These are phyloP conservation scores for Sordariomycetes sp. DNA, from an alignment of 2,329 filamentous ascomycete genomes.

Conservation along the genomic window DNA sequence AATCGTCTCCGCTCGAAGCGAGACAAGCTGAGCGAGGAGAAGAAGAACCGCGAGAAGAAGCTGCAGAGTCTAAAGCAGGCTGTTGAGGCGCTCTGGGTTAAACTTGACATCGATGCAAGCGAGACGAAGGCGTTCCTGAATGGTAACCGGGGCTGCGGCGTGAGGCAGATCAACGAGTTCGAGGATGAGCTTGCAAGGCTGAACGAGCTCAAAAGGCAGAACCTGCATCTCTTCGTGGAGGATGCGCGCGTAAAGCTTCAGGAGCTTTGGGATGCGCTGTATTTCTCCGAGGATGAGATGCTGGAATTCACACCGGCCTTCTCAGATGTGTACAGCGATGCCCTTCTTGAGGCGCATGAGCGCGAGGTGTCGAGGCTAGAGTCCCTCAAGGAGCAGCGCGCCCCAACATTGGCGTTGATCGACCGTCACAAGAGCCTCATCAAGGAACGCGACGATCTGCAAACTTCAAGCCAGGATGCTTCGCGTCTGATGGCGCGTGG, in stretches of 20 bases:
- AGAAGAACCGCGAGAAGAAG: conserved; percentile 69
- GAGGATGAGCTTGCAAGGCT: conserved; percentile 81
- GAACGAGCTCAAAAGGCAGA: conserved; percentile 90
- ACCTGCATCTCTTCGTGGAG: conserved; percentile 91
- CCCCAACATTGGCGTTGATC: conserved; percentile 72
- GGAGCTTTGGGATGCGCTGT: conserved; percentile 89
- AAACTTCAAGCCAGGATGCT: conserved; percentile 88
- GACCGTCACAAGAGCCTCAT: conserved; percentile 78
- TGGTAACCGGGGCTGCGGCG: conserved; percentile 79
- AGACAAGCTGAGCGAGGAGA: conserved; percentile 82
- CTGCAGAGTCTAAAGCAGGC: conserved; percentile 65
- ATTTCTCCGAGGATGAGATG: conserved; percentile 98
- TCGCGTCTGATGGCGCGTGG: conserved; percentile 87
- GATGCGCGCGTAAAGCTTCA: conserved; percentile 86
- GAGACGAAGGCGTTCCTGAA: conserved; percentile 83
- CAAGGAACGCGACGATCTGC: conserved; percentile 76
- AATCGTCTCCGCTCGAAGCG: conserved; percentile 61
- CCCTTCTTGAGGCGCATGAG: conserved; percentile 89
- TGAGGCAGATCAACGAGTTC: conserved; percentile 90
- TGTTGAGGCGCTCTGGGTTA: conserved; percentile 85
- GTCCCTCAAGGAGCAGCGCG: conserved; percentile 74
- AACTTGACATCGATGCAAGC: conserved; percentile 70
- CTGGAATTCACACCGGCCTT: conserved; percentile 95
- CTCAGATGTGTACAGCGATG: conserved; percentile 94
- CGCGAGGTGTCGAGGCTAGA: conserved; percentile 79